Base-by-base conservation (phyloP, 495 filamentous ascomycete species). In the Xylaria palmicola region DNA sequence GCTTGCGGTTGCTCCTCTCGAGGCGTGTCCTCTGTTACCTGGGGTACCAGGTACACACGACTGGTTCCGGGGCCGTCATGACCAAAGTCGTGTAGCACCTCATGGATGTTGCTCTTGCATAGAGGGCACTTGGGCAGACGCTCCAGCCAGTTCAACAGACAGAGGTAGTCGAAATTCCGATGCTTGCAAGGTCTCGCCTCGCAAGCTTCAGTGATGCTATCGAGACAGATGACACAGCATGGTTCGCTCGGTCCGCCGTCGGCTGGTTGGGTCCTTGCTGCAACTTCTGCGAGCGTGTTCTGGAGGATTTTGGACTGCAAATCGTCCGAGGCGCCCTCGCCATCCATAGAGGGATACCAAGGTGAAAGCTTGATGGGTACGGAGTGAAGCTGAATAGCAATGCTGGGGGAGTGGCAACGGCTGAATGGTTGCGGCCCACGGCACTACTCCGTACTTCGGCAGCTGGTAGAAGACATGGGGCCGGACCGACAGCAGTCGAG, bases 141-240 rank as follows among this genome's bases (percentile, higher is more conserved):
- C 65, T 93, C 83, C 13, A 93, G 76, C 92, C 92, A 96, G 75
- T 84, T 92, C 19, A 90, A 70, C 9, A 96, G 83, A 67, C 92
- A 97, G 12, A 92, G 66, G 70, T 91, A 93, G 75, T 96, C 91
- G 71, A 94, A 96, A 65, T 85, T 86, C 47, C 81, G 72, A 78
- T 97, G 92, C 19, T 81, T 79, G 81, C 92, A 97, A 17, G 91
- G 90, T 37, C 82, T 75, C 4, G 89, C 85, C 17, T 86, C 74
- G 57, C 88, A 89, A 37, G 85, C 75, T 65, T 93, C 90, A 5
- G 86, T 84, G 72, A 96, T 79, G 45, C 74, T 68, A 59, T 92
- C 88, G 49, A 96, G 83, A 71, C 92, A 97, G 68, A 90, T 87
- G 54, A 87, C 84, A 71, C 87, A 90, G 68, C 76, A 79, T 65